Base-by-base conservation (phyloP, 345 rosid species). In the Populus pruinosa region DNA sequence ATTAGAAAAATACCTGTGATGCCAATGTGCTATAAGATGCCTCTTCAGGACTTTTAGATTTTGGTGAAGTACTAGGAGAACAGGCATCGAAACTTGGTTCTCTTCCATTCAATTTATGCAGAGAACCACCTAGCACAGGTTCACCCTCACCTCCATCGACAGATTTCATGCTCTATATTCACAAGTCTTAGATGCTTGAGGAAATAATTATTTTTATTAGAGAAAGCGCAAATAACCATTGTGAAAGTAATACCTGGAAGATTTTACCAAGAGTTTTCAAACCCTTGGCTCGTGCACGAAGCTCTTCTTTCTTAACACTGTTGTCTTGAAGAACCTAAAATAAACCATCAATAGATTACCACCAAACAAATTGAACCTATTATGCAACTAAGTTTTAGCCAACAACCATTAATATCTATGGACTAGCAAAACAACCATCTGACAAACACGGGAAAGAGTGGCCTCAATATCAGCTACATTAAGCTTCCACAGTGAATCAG, bases 391-490 rank as follows among this genome's bases (percentile, higher is more conserved):
- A 64, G 64, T 70, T 25, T 69, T 23, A 66, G 74, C 64, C 41
- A 80, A 80, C 71, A 74, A 73, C 70, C 63, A 53, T 39, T 73
- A 75, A 76, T 53, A 69, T 82, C 44, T 36, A 80, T 18, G 67
- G 81, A 74, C 61, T 66, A 84, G 82, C 39, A 80, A 83, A 83
- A 83, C 83, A 82, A 95, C 99, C 99, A 93, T 94, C 82, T 91
- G 99, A 87, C 98, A 96, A 87, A 96, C 98, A 70, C 89, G 94
- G 79, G 89, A 92, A 80, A 96, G 99, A 56, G 98, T 96, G 68
- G 90, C 93, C 87, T 96, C 99, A 13, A 96, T 93, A 80, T 96
- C 99, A 44, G 99, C 97, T 63, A 96, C 98, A 17, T 96, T 96
- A 80, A 96, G 98, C 85, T 96, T 96, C 99, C 99, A 96, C 70